Conservation (phyloP, 169 alveolate genomes). For the Toxoplasma gondii region DNA sequence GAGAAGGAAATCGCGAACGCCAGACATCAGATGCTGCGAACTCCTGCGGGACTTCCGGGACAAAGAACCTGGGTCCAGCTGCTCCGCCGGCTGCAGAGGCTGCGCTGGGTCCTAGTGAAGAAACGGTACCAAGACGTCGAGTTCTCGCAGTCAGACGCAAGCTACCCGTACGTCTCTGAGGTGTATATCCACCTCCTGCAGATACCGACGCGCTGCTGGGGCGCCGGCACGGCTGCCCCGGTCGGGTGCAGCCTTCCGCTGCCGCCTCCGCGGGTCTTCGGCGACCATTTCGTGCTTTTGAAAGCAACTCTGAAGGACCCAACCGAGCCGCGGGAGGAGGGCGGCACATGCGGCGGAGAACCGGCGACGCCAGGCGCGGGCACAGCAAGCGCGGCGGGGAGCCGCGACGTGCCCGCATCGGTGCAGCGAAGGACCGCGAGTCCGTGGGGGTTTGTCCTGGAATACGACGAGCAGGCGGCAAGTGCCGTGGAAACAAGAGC, state of each 20-base stretch:
- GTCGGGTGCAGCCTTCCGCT: conserved; percentile 45
- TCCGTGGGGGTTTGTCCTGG: conserved; percentile 1
- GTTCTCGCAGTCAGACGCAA: conserved; percentile 49
- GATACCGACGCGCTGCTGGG: conserved; percentile 55
- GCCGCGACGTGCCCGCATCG: neutral
- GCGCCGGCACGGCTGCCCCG: neutral
- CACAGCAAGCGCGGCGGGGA: neutral
- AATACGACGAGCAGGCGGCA: conserved; percentile 8
- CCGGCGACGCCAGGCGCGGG: conserved; percentile 14
- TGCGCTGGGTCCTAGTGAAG: conserved; percentile 46
- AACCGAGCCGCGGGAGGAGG: neutral
- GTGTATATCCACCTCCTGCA: conserved; percentile 60
- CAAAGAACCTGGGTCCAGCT: conserved; percentile 36
- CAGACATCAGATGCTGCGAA: neutral
- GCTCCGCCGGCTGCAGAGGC: conserved; percentile 54
- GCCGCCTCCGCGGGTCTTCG: conserved; percentile 45
- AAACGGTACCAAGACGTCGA: conserved; percentile 50
- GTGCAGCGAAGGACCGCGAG: neutral
- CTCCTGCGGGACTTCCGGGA: neutral
- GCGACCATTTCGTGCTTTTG: conserved; percentile 47
- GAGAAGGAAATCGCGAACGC: neutral
- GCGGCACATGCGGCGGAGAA: conserved; percentile 31
- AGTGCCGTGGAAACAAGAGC: conserved; percentile 20
- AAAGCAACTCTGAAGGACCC: neutral
- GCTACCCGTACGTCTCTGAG: conserved; percentile 53